Base-by-base conservation (phyloP, 345 rosid genomes). In the Xanthoceras sorbifolium region DNA sequence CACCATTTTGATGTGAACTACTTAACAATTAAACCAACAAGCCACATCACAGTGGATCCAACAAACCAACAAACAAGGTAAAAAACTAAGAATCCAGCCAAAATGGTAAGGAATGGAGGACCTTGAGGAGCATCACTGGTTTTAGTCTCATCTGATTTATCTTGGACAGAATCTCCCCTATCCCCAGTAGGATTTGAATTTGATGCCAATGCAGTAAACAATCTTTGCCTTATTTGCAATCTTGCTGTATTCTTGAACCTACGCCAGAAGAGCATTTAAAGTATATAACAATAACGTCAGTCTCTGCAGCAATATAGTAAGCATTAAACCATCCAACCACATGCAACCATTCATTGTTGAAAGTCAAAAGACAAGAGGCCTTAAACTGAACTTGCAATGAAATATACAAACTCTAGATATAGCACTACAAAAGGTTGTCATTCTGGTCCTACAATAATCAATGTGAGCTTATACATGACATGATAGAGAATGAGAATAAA, bases 81-180 rank as follows among this genome's bases (percentile, higher is more conserved):
- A 18, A 72, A 71, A 9, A 77, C 70, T 6, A 80, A 6, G 4
- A 84, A 67, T 71, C 80, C 86, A 75, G 80, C 82, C 64, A 80
- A 60, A 54, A 84, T 61, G 0, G 86, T 80, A 26, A 84, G 82
- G 60, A 84, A 63, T 20, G 86, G 86, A 71, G 80, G 86, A 2
- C 82, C 82, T 78, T 26, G 72, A 32, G 46, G 32, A 3, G 34
- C 75, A 69, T 74, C 64, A 60, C 48, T 23, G 9, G 55, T 34
- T 62, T 52, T 38, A 23, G 63, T 50, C 52, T 25, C 36, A 28
- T 52, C 71, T 25, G 68, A 52, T 67, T 66, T 67, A 54, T 71
- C 72, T 50, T 62, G 15, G 1, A 14, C 26, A 26, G 73, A 63
- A 57, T 79, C 72, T 68, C 68, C 69, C 9, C 69, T 72, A 1